Conservation (phyloP, 179 eudicot genomes). For the Nepenthes alata region DNA sequence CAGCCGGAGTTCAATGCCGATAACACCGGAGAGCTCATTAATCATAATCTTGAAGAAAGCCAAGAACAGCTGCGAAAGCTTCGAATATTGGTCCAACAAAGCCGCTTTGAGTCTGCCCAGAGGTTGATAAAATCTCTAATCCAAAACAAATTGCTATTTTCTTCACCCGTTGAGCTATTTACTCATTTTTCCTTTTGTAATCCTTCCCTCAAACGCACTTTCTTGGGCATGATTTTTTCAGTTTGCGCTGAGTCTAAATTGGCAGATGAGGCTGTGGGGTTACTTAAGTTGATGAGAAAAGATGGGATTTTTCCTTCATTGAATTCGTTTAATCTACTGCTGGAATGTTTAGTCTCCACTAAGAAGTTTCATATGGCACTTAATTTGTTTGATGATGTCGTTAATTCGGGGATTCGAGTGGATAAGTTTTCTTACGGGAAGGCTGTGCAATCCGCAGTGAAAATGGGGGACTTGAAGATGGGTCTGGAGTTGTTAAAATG, state of each 20-base stretch:
- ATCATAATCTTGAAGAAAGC: slow-evolving; percentile 1
- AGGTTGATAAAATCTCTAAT: slow-evolving; percentile 26
- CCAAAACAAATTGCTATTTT: slow-evolving; percentile 16
- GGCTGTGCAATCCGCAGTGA: slow-evolving; percentile 62
- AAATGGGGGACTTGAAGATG: slow-evolving; percentile 40
- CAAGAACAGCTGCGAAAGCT: slow-evolving; percentile 37
- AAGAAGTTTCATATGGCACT: slow-evolving; percentile 24
- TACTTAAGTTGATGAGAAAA: slow-evolving; percentile 24
- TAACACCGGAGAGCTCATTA: neutral
- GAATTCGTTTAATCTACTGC: slow-evolving; percentile 30
- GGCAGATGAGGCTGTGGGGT: slow-evolving; percentile 22
- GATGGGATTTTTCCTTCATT: slow-evolving; percentile 33
- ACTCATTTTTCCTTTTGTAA: slow-evolving; percentile 21
- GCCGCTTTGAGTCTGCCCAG: slow-evolving; percentile 34
- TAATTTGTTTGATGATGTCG: slow-evolving; percentile 29
- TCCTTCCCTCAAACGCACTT: slow-evolving; percentile 22
- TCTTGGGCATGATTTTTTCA: slow-evolving; percentile 28
- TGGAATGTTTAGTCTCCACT: slow-evolving; percentile 36
- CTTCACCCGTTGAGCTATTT: slow-evolving; percentile 36
- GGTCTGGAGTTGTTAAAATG: slow-evolving; percentile 32
- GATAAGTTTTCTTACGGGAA: slow-evolving; percentile 50
- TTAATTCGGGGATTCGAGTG: slow-evolving; percentile 31
- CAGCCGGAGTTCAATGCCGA: neutral
- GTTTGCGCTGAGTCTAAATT: slow-evolving; percentile 37
- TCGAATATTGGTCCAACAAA: slow-evolving; percentile 31